phyloP scores from a whole-genome alignment of 2,329 filamentous ascomycete genomes.

The Ceratocystis destructans region DNA sequence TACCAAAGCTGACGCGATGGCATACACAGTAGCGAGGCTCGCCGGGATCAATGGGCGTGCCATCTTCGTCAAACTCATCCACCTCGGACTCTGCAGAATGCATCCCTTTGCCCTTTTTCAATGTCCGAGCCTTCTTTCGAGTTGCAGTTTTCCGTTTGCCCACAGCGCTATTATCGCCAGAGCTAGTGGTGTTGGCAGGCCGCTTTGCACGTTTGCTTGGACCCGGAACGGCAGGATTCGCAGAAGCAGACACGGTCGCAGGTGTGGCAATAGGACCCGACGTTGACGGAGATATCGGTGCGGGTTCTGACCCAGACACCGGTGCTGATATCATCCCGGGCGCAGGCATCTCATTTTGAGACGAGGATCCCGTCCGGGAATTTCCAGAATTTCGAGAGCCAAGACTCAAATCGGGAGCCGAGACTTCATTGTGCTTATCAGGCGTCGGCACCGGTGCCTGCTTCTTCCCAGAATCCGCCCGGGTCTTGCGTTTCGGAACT shows the following conservation, averaged over 20 bases:
- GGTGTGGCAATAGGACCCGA: not conserved
- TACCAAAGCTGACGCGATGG: constrained; percentile 65
- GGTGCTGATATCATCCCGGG: constrained; percentile 40
- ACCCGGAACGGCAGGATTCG: constrained; percentile 23
- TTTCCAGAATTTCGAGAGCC: not conserved
- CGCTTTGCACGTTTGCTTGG: constrained; percentile 49
- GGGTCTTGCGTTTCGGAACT: constrained; percentile 33
- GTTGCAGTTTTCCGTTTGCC: constrained; percentile 58
- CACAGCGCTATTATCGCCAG: constrained; percentile 51
- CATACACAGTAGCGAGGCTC: constrained; percentile 68
- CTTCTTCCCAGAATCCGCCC: constrained; percentile 31
- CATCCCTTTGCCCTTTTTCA: constrained; percentile 38
- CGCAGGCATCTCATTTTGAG: constrained; percentile 25
- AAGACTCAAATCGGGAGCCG: constrained; percentile 22
- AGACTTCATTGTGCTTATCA: constrained; percentile 21
- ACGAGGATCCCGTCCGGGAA: constrained; percentile 17
- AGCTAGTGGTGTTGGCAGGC: constrained; percentile 50
- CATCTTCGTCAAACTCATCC: constrained; percentile 53
- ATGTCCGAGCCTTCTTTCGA: constrained; percentile 45
- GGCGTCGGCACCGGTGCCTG: constrained; percentile 21
- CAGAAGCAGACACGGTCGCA: constrained; percentile 16
- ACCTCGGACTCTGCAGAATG: constrained; percentile 34
- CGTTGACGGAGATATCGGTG: not conserved
- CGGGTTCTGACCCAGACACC: constrained; percentile 32
- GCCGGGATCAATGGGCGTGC: constrained; percentile 57